Evolutionary conservation across 208 protist genomes (phyloP).

Genomic region (Trypanosoma vivax): DNA sequence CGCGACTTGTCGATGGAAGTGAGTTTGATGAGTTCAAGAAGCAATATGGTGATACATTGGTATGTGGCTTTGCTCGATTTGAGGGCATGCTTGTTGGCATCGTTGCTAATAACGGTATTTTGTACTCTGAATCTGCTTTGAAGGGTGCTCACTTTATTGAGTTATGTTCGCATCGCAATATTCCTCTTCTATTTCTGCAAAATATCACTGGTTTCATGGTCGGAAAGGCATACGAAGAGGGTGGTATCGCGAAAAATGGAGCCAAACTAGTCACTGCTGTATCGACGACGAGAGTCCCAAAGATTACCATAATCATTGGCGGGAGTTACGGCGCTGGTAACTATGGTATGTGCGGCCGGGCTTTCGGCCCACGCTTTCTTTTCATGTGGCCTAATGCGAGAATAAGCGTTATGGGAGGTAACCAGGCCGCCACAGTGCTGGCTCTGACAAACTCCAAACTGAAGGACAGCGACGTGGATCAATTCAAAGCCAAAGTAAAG

Average conservation of each 20-base stretch:
- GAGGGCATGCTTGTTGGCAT: slow-evolving; percentile 94
- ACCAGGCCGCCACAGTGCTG: slow-evolving; percentile 92
- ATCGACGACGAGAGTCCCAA: slow-evolving; percentile 88
- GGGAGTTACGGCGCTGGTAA: slow-evolving; percentile 96
- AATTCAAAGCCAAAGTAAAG: slow-evolving; percentile 69
- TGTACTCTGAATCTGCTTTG: slow-evolving; percentile 89
- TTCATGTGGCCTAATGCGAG: slow-evolving; percentile 96
- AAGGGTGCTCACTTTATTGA: slow-evolving; percentile 95
- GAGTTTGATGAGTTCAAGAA: slow-evolving; percentile 94
- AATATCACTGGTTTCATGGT: slow-evolving; percentile 96
- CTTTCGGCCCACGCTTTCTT: slow-evolving; percentile 87
- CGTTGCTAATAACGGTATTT: slow-evolving; percentile 95
- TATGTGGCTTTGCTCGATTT: slow-evolving; percentile 91
- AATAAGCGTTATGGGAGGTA: slow-evolving; percentile 96
- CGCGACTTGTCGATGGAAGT: slow-evolving; percentile 91
- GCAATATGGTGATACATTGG: slow-evolving; percentile 89
- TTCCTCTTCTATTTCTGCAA: slow-evolving; percentile 95
- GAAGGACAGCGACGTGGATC: slow-evolving; percentile 49
- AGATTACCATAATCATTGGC: slow-evolving; percentile 94
- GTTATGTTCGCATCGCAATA: slow-evolving; percentile 91
- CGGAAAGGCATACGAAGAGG: slow-evolving; percentile 87
- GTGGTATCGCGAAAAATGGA: slow-evolving; percentile 96
- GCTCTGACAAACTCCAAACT: slow-evolving; percentile 60
- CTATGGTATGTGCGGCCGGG: slow-evolving; percentile 96
- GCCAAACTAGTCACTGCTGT: slow-evolving; percentile 95